phyloP scores from a whole-genome alignment of 176 grass and related monocot genomes.

The Elymus sibiricus region DNA sequence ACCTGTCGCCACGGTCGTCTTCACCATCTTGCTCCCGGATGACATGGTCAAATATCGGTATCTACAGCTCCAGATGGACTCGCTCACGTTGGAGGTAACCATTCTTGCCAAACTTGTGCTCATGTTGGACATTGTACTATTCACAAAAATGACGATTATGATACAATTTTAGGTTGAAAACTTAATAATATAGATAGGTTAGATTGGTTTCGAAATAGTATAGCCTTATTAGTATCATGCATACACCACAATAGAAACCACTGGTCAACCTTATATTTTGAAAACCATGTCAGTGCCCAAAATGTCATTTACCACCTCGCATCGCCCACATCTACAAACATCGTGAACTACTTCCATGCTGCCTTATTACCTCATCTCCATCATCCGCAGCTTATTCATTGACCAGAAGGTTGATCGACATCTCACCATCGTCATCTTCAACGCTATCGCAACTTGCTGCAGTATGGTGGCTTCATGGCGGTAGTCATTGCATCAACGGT shows the following conservation, averaged over 20 bases:
- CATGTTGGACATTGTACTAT: too few species aligned
- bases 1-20: background rate
- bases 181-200: background rate
- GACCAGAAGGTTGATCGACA: background rate
- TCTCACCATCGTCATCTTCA: background rate
- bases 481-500: too few species aligned
- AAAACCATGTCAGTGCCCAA: background rate
- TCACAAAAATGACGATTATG: background rate
- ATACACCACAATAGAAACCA: background rate
- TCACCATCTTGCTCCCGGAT: background rate
- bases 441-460: too few species aligned
- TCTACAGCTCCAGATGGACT: background rate
- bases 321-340: background rate
- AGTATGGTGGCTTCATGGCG: too few species aligned
- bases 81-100: background rate
- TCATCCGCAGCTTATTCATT: background rate
- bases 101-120: background rate
- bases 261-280: background rate
- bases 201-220: background rate
- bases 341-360: background rate
- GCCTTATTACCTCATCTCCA: background rate
- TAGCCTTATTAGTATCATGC: background rate
- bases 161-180: background rate
- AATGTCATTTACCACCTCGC: background rate
- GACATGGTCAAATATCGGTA: background rate